phyloP scores from a whole-genome alignment of 73 alveolate species.

The Paramecium octaurelia region DNA sequence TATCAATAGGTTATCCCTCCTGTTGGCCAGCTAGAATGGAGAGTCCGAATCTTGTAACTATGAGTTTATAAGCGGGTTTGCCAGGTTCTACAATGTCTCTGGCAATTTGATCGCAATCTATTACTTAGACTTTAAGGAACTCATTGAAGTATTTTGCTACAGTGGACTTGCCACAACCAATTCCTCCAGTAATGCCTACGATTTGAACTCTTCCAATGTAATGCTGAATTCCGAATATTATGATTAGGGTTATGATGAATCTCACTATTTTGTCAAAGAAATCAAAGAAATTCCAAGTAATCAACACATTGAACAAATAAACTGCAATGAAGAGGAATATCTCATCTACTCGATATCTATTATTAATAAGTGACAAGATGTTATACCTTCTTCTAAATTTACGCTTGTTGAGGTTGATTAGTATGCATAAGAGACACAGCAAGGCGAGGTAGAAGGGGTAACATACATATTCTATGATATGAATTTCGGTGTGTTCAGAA shows the following conservation, averaged over 20 bases:
- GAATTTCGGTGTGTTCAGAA: constrained; percentile 17
- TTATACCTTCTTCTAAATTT: constrained; percentile 42
- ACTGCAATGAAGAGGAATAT: constrained; percentile 14
- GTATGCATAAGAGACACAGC: not conserved
- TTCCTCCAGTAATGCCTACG: constrained; percentile 74
- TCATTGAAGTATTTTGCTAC: constrained; percentile 65
- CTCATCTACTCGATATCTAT: constrained; percentile 40
- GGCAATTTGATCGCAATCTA: constrained; percentile 83
- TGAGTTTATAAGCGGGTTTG: constrained; percentile 60
- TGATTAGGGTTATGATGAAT: not conserved
- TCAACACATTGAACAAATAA: constrained; percentile 1
- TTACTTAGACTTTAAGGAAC: constrained; percentile 61
- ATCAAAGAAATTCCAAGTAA: constrained; percentile 46
- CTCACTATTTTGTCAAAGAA: constrained; percentile 8
- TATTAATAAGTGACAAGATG: not conserved
- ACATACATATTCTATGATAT: constrained; percentile 15
- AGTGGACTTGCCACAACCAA: constrained; percentile 86
- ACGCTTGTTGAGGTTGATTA: constrained; percentile 1
- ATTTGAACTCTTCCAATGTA: constrained; percentile 33
- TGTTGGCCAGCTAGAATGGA: constrained; percentile 51
- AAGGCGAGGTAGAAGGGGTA: constrained; percentile 21
- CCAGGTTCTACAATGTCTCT: constrained; percentile 76
- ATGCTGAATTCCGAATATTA: constrained; percentile 36
- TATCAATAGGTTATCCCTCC: constrained; percentile 68
- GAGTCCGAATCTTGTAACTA: constrained; percentile 70